phyloP scores from a whole-genome alignment of 306 rosid species.

The Medicago ruthenica region DNA sequence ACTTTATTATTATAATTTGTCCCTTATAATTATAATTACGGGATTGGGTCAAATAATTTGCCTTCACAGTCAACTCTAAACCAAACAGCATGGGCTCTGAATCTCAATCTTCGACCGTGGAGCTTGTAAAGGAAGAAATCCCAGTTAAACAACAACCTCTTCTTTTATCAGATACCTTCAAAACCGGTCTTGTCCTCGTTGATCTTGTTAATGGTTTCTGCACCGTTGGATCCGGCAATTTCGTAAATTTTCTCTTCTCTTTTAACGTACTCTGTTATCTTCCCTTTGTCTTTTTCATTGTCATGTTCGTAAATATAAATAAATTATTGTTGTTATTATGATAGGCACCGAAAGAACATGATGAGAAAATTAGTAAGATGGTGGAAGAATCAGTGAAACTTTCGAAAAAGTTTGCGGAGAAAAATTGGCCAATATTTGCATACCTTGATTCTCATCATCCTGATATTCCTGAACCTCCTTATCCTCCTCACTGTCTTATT shows the following conservation, averaged over 20 bases:
- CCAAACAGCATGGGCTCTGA: conserved; percentile 9
- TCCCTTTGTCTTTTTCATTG: conserved; percentile 9
- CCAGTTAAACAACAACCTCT: conserved; percentile 70
- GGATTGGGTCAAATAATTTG: background rate
- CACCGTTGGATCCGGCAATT: conserved; percentile 86
- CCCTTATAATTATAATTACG: background rate
- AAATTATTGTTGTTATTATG: background rate
- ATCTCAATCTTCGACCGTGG: conserved; percentile 41
- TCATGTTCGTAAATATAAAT: too few species aligned
- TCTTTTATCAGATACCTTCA: conserved; percentile 51
- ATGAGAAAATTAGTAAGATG: conserved; percentile 68
- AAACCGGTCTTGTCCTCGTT: conserved; percentile 83
- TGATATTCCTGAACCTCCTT: conserved; percentile 79
- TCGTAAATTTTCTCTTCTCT: conserved; percentile 51
- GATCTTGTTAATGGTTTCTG: conserved; percentile 91
- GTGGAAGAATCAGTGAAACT: conserved; percentile 67
- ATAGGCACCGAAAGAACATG: conserved; percentile 72
- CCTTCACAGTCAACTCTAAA: background rate
- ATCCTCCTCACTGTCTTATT: conserved; percentile 83
- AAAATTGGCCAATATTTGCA: conserved; percentile 85
- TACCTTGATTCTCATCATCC: conserved; percentile 82
- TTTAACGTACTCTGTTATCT: background rate
- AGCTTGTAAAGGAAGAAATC: conserved; percentile 65
- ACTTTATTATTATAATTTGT: too few species aligned
- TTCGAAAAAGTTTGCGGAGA: conserved; percentile 67